Conservation (phyloP, 208 protist genomes). For the Trypanosomatidae sp. region DNA sequence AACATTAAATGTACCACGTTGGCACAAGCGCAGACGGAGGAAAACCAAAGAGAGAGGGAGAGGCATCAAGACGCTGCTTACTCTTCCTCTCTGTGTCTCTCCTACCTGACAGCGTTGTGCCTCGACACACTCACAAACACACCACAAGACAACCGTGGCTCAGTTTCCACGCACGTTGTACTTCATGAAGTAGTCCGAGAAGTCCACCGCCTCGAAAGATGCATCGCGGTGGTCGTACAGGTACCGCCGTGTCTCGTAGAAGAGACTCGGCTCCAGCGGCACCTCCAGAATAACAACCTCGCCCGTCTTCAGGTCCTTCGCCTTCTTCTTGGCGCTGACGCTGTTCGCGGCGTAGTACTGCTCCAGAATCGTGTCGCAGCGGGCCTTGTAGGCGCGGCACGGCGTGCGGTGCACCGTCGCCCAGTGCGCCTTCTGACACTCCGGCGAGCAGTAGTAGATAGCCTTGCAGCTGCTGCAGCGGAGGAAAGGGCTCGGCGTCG, state of each 20-base stretch:
- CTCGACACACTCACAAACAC: no score
- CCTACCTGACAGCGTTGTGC: no score
- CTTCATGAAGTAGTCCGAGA: slow-evolving; percentile 84
- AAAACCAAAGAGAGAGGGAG: no score
- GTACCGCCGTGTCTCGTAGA: slow-evolving; percentile 71
- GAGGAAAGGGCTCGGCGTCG: slow-evolving; percentile 28
- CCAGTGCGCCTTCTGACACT: slow-evolving; percentile 77
- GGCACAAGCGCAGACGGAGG: no score
- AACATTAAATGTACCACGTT: no score
- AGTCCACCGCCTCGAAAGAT: slow-evolving; percentile 52
- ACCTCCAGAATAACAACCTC: slow-evolving; percentile 60
- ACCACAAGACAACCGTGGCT: no score
- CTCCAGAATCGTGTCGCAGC: slow-evolving; percentile 30
- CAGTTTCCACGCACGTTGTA: slow-evolving; percentile 70
- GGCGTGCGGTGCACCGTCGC: slow-evolving; percentile 44
- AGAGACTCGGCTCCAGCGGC: slow-evolving; percentile 67
- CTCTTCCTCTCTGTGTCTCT: no score
- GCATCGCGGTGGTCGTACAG: slow-evolving; percentile 72
- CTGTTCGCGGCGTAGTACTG: slow-evolving; percentile 59
- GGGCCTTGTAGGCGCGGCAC: slow-evolving; percentile 64
- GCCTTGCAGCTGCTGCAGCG: slow-evolving; percentile 83
- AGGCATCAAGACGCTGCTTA: no score
- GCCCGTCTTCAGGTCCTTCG: slow-evolving; percentile 25
- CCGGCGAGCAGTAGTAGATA: slow-evolving; percentile 74
- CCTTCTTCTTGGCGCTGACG: slow-evolving; percentile 13